Percentiles rank a stretch among this genome's conserved stretches.
Evolutionary conservation across 2,329 filamentous ascomycete species (phyloP).

Genomic region (Coleophoma eucalyptorum): DNA sequence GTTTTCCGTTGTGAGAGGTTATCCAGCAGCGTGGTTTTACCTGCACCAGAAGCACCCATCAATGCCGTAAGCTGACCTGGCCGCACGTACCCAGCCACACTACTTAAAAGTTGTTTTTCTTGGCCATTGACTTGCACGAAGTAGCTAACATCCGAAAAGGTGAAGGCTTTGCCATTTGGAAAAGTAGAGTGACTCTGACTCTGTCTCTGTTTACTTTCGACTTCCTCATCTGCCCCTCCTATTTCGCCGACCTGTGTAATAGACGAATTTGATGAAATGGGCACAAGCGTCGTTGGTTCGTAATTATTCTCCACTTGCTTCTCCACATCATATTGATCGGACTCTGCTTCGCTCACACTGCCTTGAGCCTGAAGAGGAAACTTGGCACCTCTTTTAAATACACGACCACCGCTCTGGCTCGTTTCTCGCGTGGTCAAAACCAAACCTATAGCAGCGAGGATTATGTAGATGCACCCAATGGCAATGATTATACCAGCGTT

Average conservation of each 20-base stretch:
- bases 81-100: constrained; percentile 73
- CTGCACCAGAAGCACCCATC: constrained; percentile 69
- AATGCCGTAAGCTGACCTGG: constrained; percentile 81
- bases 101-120: neutral
- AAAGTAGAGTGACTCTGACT: neutral
- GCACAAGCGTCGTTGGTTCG: neutral
- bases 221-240: too few relatives aligned
- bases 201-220: too few relatives aligned
- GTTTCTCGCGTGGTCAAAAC: neutral
- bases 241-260: neutral
- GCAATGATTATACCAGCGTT: constrained; percentile 35
- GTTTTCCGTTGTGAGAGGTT: constrained; percentile 42
- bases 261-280: neutral
- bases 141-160: neutral
- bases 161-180: neutral
- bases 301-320: too few relatives aligned
- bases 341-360: too few relatives aligned
- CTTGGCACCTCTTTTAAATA: neutral
- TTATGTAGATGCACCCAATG: too few relatives aligned
- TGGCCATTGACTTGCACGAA: neutral
- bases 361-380: neutral
- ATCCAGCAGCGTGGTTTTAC: constrained; percentile 84
- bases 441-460: neutral
- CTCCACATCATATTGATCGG: neutral
- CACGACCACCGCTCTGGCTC: neutral